Evolutionary conservation across 768 basidiomycete species (phyloP), one percentile per base, ranked within the genome.

Genomic region (Mycena indigotica): DNA sequence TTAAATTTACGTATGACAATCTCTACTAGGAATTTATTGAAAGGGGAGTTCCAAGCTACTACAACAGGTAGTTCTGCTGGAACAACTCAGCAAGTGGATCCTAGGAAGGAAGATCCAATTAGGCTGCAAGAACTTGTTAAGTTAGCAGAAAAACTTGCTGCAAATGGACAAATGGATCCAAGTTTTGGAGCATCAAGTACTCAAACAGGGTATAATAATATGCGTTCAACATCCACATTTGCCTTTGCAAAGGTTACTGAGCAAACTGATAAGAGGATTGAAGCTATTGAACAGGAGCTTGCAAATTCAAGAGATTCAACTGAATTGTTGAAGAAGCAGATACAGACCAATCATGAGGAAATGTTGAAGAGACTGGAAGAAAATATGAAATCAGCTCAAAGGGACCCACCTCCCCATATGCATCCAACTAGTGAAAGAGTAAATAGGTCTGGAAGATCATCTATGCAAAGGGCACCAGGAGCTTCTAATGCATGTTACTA

Each of bases 81-180:
- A 13, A 17, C 10, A 17, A 38, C 35, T 38, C 12, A 10, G 8
- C 41, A 45, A 45, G 55, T 44, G 25, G 55, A 56, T 30, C 45
- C 38, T 4, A 24, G 50, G 3, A 57, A 57, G 25, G 56, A 57
- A 17, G 56, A 57, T 26, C 56, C 56, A 17, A 57, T 57, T 28
- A 16, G 29, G 21, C 28, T 57, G 1, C 40, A 57, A 2, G 56
- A 57, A 3, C 29, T 57, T 12, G 46, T 57, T 30, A 45, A 29
- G 28, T 52, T 57, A 50, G 56, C 56, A 8, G 56, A 57, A 21
- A 38, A 50, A 2, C 19, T 57, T 2, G 35, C 56, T 3, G 51
- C 16, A 25, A 50, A 19, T 12, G 55, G 55, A 3, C 35, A 35
- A 4, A 26, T 40, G n/a, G 55, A n/a, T 6, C 13, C 25, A 24